A percentile compares a stretch with the other conserved stretches of the same genome.
Evolutionary conservation across 2,329 filamentous ascomycete genomes (phyloP).

Genomic region (Xylaria sp.): DNA sequence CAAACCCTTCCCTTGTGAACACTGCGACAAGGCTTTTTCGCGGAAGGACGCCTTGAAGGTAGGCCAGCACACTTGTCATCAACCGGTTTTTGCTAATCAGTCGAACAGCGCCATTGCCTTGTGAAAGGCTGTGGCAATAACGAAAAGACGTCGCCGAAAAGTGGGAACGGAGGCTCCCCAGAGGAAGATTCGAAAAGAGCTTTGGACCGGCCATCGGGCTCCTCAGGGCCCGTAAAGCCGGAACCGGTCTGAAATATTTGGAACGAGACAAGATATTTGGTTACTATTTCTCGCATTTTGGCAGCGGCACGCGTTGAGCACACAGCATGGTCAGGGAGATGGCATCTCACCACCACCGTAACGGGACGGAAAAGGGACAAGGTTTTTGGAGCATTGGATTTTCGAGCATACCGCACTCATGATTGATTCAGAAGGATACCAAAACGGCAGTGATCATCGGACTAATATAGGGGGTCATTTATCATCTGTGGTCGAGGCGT

Average conservation of each 20-base stretch:
- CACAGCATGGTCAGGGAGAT: conserved; percentile 16
- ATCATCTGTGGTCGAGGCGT: conserved; percentile 18
- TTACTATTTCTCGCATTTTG: neutral
- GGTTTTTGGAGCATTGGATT: conserved; percentile 19
- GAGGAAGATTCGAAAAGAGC: conserved; percentile 33
- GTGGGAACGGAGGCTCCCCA: conserved; percentile 31
- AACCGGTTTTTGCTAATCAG: conserved; percentile 26
- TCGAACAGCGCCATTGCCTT: conserved; percentile 61
- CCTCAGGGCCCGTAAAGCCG: conserved; percentile 27
- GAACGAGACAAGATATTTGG: neutral
- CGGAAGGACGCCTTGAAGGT: conserved; percentile 98
- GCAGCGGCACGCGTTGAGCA: conserved; percentile 4
- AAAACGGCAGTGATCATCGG: conserved; percentile 22
- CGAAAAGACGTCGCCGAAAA: conserved; percentile 37
- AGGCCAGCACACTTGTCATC: conserved; percentile 40
- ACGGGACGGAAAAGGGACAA: conserved; percentile 17
- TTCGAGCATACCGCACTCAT: conserved; percentile 13
- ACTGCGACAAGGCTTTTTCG: conserved; percentile 96
- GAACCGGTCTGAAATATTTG: conserved; percentile 26
- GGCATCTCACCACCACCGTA: conserved; percentile 20
- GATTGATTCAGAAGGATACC: conserved; percentile 27
- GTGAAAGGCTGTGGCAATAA: conserved; percentile 66
- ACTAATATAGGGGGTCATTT: conserved; percentile 21
- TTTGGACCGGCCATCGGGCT: conserved; percentile 20
- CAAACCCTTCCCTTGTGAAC: conserved; percentile 90